Base-by-base conservation (phyloP, 371 early-diverging fungal species). In the Saksenaea vasiformis region DNA sequence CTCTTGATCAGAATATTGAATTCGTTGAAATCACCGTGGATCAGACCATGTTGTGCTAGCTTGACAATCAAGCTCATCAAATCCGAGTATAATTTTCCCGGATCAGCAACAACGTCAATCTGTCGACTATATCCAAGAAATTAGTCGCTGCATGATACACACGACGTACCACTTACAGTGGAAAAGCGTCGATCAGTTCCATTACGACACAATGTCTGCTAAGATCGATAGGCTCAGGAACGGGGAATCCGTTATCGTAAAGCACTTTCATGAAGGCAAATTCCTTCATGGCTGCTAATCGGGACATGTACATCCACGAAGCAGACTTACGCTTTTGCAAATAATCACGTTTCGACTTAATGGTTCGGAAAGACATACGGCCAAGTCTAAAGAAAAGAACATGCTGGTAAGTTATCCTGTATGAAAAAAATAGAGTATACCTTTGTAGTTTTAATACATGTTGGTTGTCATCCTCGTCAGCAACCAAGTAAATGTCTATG, bases 11-110 rank as follows among this genome's bases (percentile, higher is more conserved):
- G 82, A 58, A 99, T 85, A 79, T 99, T 99, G 86, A 99, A 99
- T 71, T 99, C 99, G 87, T 99, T 99, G 72, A 99, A 99, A 80
- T 99, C 99, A 64, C 99, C 98, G 73, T 99, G 99, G 66, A 98
- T 98, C 58, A 99, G 85, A 39, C 99, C 99, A 62, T 94, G 86
- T 51, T 93, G 88, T 24, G 98, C 98, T 56, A 99, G 83, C 19
- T 93, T 90, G 39, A 97, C 96, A 64, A 99, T 94, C 77, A 99
- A 76, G 66, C 91, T 86, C 95, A 99, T 96, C 37, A 99, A 82
- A 9, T 90, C 86, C 13, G 93, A 90, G 72, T 98, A 99, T 14
- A 99, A 85, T 70, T 88, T 90, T 15, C 95, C 97, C 0, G 96
- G 94, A 67, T 99, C 84, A 24, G 73, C 91, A 2, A 97, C 87